A percentile compares a stretch with the other conserved stretches of the same genome.
Evolutionary conservation across 805 yeast genomes (phyloP).

Genomic region (Saturnispora silvae): DNA sequence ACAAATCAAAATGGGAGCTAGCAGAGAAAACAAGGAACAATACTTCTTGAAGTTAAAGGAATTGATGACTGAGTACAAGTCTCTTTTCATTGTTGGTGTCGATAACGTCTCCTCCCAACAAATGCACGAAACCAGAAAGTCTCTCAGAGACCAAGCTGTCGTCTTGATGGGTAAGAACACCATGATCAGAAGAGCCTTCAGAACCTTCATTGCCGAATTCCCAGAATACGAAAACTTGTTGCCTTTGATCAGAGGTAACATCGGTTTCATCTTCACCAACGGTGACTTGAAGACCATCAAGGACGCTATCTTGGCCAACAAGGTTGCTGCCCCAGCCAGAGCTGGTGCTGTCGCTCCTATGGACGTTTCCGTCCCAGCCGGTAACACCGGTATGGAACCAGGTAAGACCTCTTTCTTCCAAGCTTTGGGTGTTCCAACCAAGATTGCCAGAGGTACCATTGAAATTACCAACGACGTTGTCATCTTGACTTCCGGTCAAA

Average conservation of each 20-base stretch:
- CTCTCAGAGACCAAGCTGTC: slow-evolving; percentile 89
- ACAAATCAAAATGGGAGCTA: slow-evolving; percentile 98
- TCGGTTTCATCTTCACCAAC: slow-evolving; percentile 99
- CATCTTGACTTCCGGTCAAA: slow-evolving; percentile 77
- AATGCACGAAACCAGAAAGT: slow-evolving; percentile 99
- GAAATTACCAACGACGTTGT: slow-evolving; percentile 96
- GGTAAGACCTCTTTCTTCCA: slow-evolving; percentile 99
- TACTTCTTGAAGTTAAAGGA: slow-evolving; percentile 93
- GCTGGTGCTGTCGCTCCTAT: slow-evolving; percentile 99
- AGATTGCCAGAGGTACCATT: slow-evolving; percentile 99
- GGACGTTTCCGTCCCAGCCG: slow-evolving; percentile 97
- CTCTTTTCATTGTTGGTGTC: slow-evolving; percentile 97
- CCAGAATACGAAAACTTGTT: slow-evolving; percentile 93
- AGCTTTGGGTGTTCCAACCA: slow-evolving; percentile 99
- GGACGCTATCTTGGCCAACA: slow-evolving; percentile 79
- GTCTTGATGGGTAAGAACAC: slow-evolving; percentile 99
- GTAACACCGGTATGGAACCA: slow-evolving; percentile 99
- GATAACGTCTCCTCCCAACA: slow-evolving; percentile 99
- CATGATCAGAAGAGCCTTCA: slow-evolving; percentile 99
- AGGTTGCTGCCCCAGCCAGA: slow-evolving; percentile 99
- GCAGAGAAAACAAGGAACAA: slow-evolving; percentile 93
- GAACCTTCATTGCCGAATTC: slow-evolving; percentile 86
- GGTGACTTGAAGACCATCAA: slow-evolving; percentile 84
- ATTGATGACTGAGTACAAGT: slow-evolving; percentile 93
- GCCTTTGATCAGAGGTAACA: slow-evolving; percentile 95